A percentile compares a stretch with the other conserved stretches of the same genome.
Conservation (phyloP, 2,329 filamentous ascomycete species). For the Talaromyces piceae region DNA sequence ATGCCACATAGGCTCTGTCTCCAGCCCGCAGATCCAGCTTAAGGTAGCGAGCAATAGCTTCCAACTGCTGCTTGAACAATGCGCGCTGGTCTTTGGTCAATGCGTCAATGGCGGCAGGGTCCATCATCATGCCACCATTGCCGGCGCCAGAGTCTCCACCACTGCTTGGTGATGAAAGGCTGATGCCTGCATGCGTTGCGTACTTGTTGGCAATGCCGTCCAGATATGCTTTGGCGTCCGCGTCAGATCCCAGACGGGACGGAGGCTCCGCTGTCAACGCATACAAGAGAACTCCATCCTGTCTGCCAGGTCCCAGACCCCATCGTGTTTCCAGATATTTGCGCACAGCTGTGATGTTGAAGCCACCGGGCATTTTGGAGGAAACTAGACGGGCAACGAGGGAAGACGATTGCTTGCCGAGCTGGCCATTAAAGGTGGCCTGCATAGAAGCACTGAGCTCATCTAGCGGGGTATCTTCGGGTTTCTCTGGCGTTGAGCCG, state of each 20-base stretch:
- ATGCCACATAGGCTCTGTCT: conserved; percentile 82
- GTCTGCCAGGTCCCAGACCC: conserved; percentile 77
- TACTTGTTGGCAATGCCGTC: conserved; percentile 88
- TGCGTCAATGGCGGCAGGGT: conserved; percentile 91
- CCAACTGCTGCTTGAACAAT: conserved; percentile 96
- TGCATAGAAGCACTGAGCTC: conserved; percentile 95
- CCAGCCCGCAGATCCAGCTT: conserved; percentile 96
- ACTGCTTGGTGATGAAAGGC: conserved; percentile 63
- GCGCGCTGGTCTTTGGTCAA: conserved; percentile 94
- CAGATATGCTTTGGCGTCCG: conserved; percentile 85
- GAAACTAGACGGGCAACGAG: conserved; percentile 92
- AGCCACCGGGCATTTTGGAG: conserved; percentile 98
- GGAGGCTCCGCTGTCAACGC: conserved; percentile 90
- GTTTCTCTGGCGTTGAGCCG: conserved; percentile 94
- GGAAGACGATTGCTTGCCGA: conserved; percentile 92
- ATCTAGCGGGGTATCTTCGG: conserved; percentile 93
- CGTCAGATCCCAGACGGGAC: conserved; percentile 78
- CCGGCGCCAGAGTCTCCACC: conserved; percentile 61
- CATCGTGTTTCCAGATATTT: conserved; percentile 94
- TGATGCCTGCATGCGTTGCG: conserved; percentile 74
- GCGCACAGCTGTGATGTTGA: conserved; percentile 93
- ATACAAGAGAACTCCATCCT: conserved; percentile 82
- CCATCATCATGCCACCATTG: conserved; percentile 96
- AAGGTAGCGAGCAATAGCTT: conserved; percentile 88
- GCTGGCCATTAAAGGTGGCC: conserved; percentile 95